These are phyloP conservation scores for Lumnitzera littorea DNA, from an alignment of 345 rosid genomes.

Conservation along the genomic window DNA sequence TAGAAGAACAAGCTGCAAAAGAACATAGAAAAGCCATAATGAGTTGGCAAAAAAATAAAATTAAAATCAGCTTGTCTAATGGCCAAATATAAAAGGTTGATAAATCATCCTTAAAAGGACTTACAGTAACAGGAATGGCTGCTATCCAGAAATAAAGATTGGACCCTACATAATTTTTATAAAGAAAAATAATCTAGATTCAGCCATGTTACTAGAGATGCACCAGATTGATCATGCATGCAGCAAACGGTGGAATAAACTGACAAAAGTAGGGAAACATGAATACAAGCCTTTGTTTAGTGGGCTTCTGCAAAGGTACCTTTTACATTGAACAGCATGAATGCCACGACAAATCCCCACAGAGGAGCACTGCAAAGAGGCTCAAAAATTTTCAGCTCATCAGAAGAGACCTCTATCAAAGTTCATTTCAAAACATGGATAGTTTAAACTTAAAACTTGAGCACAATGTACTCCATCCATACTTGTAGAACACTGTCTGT, in stretches of 20 bases:
- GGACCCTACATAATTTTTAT: conserved; percentile 47
- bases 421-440: not conserved
- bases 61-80: not conserved
- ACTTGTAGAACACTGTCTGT: too few relatives aligned
- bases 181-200: not conserved
- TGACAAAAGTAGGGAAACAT: conserved; percentile 5
- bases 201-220: not conserved
- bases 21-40: conserved; percentile 6
- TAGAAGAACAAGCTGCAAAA: conserved; percentile 60
- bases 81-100: not conserved
- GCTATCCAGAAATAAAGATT: conserved; percentile 99
- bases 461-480: too few relatives aligned
- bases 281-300: not conserved
- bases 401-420: not conserved
- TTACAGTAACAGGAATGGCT: conserved; percentile 73
- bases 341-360: conserved; percentile 95
- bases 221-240: not conserved
- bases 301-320: conserved; percentile 27
- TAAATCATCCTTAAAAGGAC: conserved; percentile 11
- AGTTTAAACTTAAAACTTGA: too few relatives aligned
- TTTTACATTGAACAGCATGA: conserved; percentile 90
- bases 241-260: too few relatives aligned
- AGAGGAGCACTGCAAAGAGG: conserved; percentile 64
- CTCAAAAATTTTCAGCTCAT: conserved; percentile 14
- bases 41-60: not conserved